Base-by-base conservation (phyloP, 2,329 filamentous ascomycete species). In the Rhynchosporium secalis region DNA sequence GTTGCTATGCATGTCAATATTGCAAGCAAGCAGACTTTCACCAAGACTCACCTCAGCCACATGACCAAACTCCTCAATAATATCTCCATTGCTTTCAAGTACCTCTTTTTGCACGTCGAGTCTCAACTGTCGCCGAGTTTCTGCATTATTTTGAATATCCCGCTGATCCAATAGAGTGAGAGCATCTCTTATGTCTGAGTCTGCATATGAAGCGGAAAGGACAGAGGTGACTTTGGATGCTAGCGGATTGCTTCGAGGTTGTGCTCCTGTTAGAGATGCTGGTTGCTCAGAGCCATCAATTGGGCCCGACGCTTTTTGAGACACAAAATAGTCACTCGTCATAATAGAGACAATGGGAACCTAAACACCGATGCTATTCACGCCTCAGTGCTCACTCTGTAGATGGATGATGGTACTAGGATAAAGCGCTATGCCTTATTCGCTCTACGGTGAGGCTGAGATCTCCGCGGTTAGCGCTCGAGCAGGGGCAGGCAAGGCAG, bases 101-200 rank as follows among this genome's bases (percentile, higher is more conserved):
- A 97, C 90, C 73, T 98, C 93, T 74, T 90, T 94, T 74, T 98
- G 92, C 1, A 96, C 82, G 73, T 96, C 87, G 1, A 96, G 77
- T 15, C 93, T 86, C 15, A 98, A 78, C 62, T 91, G 88, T 5
- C 94, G 86, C 57, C 95, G 84, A 2, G 87, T 89, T 68, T 93
- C 90, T 9, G 90, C 82, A 12, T 86, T 91, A 73, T 96, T 97
- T 60, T 83, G 79, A 13, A 92, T 75, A 0, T 82, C 82, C 41
- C 90, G 84, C 56, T 85, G 79, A 76, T 97, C 94, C 26, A 98
- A 79, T 0, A 95, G 85, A 58, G 84, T 80, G 36, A 99, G 78
- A 13, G 92, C 88, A 79, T 96, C 91, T 67, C 92, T 86, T 69
- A 98, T 96, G 69, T 97, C 94, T 4, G 91, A 83, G 76, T 98